phyloP scores from a whole-genome alignment of 2,329 filamentous ascomycete genomes.

The Cercospora brassicicola region DNA sequence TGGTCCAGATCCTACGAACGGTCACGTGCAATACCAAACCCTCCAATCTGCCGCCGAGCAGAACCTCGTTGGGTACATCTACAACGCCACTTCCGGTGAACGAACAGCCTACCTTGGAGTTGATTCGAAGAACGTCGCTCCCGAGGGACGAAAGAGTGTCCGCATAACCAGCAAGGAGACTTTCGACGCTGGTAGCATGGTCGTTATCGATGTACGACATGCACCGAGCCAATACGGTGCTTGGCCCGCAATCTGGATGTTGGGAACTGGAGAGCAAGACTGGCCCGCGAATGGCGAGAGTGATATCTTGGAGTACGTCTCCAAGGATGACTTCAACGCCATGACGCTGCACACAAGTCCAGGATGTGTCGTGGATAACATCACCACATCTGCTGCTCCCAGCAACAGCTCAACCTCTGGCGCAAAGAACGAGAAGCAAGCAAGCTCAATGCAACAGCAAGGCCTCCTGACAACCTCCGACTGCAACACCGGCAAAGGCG shows the following conservation, averaged over 20 bases:
- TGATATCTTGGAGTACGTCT: constrained; percentile 53
- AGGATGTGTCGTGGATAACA: constrained; percentile 44
- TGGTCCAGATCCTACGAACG: constrained; percentile 48
- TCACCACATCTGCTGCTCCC: constrained; percentile 28
- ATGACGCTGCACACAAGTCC: constrained; percentile 52
- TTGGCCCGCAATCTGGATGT: constrained; percentile 54
- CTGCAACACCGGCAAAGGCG: constrained; percentile 37
- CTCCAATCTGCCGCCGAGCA: constrained; percentile 40
- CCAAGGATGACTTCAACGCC: constrained; percentile 44
- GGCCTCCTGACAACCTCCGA: constrained; percentile 32
- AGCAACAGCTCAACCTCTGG: neutral
- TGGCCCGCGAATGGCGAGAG: constrained; percentile 49
- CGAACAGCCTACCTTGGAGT: constrained; percentile 49
- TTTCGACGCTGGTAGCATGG: constrained; percentile 52
- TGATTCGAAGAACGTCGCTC: constrained; percentile 41
- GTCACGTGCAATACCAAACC: constrained; percentile 33
- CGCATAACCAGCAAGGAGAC: constrained; percentile 50
- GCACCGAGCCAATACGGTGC: constrained; percentile 54
- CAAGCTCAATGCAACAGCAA: constrained; percentile 21
- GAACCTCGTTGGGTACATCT: constrained; percentile 45
- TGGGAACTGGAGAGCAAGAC: constrained; percentile 31
- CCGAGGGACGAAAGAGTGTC: constrained; percentile 47
- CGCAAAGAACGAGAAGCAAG: neutral
- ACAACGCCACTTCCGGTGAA: constrained; percentile 36
- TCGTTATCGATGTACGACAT: constrained; percentile 53